A percentile compares a stretch with the other conserved stretches of the same genome.
Evolutionary conservation across 495 filamentous ascomycete genomes (phyloP).

Genomic region (Darksidea phi): DNA sequence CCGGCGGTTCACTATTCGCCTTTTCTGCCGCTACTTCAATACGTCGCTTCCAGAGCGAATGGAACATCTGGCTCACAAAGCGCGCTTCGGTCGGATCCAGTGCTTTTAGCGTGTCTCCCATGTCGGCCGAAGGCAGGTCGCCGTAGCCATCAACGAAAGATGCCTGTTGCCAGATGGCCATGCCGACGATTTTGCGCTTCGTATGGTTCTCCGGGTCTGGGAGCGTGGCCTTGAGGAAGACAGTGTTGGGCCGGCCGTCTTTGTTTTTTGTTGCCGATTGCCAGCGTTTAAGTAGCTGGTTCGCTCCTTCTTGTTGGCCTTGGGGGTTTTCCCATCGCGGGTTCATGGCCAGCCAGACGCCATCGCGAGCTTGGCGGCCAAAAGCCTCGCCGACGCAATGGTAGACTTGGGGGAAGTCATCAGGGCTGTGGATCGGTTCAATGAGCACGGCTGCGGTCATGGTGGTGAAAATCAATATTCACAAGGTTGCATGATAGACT

Average conservation of each 20-base stretch:
- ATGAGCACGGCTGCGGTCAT: background rate
- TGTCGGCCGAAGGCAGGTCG: slow-evolving; percentile 36
- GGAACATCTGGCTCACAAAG: slow-evolving; percentile 15
- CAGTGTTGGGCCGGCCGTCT: slow-evolving; percentile 44
- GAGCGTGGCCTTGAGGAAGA: slow-evolving; percentile 50
- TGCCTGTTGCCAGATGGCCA: slow-evolving; percentile 45
- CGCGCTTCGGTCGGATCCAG: slow-evolving; percentile 40
- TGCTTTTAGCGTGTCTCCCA: slow-evolving; percentile 32
- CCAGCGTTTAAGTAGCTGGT: slow-evolving; percentile 42
- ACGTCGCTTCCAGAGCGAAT: slow-evolving; percentile 8
- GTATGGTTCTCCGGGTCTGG: slow-evolving; percentile 20
- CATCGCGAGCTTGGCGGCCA: slow-evolving; percentile 45
- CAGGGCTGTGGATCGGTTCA: background rate
- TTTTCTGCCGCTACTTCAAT: slow-evolving; percentile 14
- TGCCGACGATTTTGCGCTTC: slow-evolving; percentile 41
- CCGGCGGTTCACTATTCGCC: slow-evolving; percentile 4
- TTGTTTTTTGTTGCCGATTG: slow-evolving; percentile 35
- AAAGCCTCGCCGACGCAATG: slow-evolving; percentile 39
- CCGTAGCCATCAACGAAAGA: slow-evolving; percentile 44
- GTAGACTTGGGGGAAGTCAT: slow-evolving; percentile 13
- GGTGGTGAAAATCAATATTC: too few relatives aligned
- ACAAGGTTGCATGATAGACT: too few relatives aligned
- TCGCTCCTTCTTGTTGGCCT: slow-evolving; percentile 38
- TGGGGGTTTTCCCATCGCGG: slow-evolving; percentile 48
- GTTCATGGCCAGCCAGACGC: slow-evolving; percentile 47